Evolutionary conservation across 257 asterid genomes (phyloP).

Genomic region (Solanum corneliomulleri): DNA sequence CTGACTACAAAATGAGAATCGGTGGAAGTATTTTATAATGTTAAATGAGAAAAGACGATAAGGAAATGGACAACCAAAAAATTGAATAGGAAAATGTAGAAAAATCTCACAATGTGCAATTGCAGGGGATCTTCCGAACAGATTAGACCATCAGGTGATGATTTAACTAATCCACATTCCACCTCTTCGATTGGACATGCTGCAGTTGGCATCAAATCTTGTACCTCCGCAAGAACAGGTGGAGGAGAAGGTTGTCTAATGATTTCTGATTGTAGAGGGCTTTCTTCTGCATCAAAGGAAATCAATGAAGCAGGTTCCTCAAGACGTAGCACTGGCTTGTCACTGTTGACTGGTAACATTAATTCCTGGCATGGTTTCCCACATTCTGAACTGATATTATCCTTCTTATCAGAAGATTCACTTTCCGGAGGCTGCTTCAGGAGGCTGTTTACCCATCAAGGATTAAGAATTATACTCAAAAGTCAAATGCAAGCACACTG

Average conservation of each 20-base stretch:
- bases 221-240: conserved; percentile 74
- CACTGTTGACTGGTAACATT: conserved; percentile 22
- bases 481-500: not conserved
- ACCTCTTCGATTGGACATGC: conserved; percentile 26
- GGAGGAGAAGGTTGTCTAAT: conserved; percentile 81
- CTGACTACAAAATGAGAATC: conserved; percentile 42
- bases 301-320: conserved; percentile 64
- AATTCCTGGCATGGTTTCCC: conserved; percentile 37
- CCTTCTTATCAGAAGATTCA: conserved; percentile 26
- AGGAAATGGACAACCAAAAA: not conserved
- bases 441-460: conserved; percentile 26
- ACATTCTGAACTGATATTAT: conserved; percentile 26
- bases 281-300: conserved; percentile 60
- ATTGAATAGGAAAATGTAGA: not conserved
- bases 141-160: conserved; percentile 34
- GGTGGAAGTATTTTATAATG: not conserved
- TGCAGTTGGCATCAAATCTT: conserved; percentile 51
- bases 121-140: conserved; percentile 77
- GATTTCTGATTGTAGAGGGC: conserved; percentile 33
- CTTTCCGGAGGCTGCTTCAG: conserved; percentile 40
- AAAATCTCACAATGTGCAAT: conserved; percentile 70
- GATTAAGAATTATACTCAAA: not conserved
- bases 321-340: conserved; percentile 18
- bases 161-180: conserved; percentile 28
- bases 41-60: not conserved